phyloP scores from a whole-genome alignment of 2,329 filamentous ascomycete genomes.

The Sporothrix pseudoabietina region DNA sequence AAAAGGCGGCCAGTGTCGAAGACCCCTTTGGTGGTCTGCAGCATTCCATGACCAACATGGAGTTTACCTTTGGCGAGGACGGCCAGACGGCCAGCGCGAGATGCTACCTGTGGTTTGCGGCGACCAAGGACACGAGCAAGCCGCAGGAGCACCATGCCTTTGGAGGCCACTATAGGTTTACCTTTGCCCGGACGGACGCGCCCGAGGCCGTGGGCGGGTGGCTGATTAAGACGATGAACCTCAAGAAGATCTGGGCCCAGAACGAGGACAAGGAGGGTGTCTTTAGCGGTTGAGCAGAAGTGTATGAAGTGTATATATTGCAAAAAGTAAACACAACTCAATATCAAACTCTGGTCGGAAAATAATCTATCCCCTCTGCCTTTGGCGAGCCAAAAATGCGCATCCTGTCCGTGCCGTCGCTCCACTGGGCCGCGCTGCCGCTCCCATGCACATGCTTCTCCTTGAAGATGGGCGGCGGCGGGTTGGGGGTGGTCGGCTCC shows the following conservation, averaged over 20 bases:
- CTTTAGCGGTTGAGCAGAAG: background rate
- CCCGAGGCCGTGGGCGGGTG: conserved; percentile 7
- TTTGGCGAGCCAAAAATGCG: no score
- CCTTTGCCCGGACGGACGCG: conserved; percentile 5
- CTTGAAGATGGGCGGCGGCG: no score
- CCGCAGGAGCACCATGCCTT: conserved; percentile 15
- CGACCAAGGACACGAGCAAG: background rate
- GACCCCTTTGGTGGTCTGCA: conserved; percentile 2
- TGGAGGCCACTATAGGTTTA: conserved; percentile 6
- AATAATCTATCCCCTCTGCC: no score
- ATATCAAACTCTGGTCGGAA: background rate
- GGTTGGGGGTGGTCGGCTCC: no score
- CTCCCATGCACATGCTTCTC: no score
- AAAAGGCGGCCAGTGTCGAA: conserved; percentile 2
- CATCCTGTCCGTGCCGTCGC: no score
- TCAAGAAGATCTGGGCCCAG: conserved; percentile 14
- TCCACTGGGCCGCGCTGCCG: no score
- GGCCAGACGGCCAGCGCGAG: background rate
- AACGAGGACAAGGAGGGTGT: conserved; percentile 20
- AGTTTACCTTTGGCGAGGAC: background rate
- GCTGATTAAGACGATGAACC: conserved; percentile 16
- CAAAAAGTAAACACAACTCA: background rate
- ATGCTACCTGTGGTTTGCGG: background rate
- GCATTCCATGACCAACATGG: conserved; percentile 11
- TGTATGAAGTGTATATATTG: background rate